Evolutionary conservation across 306 rosid genomes (phyloP), one percentile per base, ranked within the genome.

Genomic region (Myrica gale): DNA sequence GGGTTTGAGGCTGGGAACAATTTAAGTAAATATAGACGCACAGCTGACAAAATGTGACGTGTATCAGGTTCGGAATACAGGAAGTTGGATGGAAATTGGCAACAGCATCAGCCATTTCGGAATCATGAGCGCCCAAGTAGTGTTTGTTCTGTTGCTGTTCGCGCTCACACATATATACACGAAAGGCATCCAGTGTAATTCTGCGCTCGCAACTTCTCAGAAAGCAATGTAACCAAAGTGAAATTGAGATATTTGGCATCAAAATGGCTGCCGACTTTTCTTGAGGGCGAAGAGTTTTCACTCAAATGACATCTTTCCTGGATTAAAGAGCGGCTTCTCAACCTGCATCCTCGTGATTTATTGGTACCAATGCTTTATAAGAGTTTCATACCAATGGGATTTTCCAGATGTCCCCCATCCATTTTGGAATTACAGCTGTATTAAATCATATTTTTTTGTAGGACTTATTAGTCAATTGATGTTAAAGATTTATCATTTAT

Each of bases 81-180:
- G 98, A 85, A 92, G 96, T 78, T 92, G 98, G 96, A 92, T 90
- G 98, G 98, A 92, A 82, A 92, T 92, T 76, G 98, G 98, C 61
- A 89, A 87, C 74, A 92, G 98, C 78, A 92, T 92, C 47, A 89
- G 98, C 84, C 98, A 92, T 79, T 92, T 92, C 47, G 98, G 96
- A 67, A 92, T 92, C 41, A 17, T 92, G 91, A 92, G 96, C 79
- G 98, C 98, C 79, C 98, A 92, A 77, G 94, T 92, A 71, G 96
- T 92, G 61, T 92, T 92, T 81, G 92, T 92, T 73, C 83, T 92
- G 42, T 43, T 92, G 81, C 94, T 90, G 21, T 92, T 92, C 70
- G 92, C 96, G 44, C 87, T 92, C 83, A 92, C 98, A 37, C 87
- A 90, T 52, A 1, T 23, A 23, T 23, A 23, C 79, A 90, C 94